Evolutionary conservation across 148 eudicot genomes (phyloP).

Genomic region (Cornus kousa): DNA sequence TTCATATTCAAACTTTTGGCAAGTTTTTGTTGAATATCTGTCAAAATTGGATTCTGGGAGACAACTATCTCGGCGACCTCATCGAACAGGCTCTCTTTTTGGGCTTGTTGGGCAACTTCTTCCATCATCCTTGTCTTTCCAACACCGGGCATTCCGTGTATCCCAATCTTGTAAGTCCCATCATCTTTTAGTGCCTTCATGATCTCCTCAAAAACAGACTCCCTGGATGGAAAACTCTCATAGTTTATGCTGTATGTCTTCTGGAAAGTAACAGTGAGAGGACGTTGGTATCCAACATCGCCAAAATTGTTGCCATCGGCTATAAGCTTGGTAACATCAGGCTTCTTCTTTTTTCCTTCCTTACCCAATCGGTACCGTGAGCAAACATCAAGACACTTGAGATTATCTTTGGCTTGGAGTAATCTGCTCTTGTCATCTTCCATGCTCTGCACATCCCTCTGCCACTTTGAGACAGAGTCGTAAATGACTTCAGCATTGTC

Average conservation of each 20-base stretch:
- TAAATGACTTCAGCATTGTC: not conserved
- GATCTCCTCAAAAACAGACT: not conserved
- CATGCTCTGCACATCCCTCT: not conserved
- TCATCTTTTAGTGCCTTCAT: not conserved
- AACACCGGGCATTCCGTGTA: slow-evolving; percentile 11
- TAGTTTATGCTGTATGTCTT: not conserved
- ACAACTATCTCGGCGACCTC: not conserved
- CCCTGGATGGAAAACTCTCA: not conserved
- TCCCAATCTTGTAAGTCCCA: not conserved
- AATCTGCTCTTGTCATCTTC: not conserved
- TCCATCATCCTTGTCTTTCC: slow-evolving; percentile 5
- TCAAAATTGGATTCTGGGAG: not conserved
- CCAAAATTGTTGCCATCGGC: not conserved
- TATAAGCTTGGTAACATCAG: not conserved
- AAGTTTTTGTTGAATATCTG: not conserved
- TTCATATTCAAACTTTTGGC: not conserved
- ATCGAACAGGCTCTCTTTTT: not conserved
- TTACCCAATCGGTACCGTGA: not conserved
- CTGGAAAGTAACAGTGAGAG: not conserved
- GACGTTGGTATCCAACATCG: not conserved
- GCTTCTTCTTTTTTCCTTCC: not conserved
- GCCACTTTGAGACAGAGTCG: not conserved
- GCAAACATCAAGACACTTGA: not conserved
- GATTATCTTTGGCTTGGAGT: not conserved
- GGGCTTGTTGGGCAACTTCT: not conserved